Evolutionary conservation across 306 rosid species (phyloP), one percentile per base, ranked within the genome.

Genomic region (Begonia masoniana): DNA sequence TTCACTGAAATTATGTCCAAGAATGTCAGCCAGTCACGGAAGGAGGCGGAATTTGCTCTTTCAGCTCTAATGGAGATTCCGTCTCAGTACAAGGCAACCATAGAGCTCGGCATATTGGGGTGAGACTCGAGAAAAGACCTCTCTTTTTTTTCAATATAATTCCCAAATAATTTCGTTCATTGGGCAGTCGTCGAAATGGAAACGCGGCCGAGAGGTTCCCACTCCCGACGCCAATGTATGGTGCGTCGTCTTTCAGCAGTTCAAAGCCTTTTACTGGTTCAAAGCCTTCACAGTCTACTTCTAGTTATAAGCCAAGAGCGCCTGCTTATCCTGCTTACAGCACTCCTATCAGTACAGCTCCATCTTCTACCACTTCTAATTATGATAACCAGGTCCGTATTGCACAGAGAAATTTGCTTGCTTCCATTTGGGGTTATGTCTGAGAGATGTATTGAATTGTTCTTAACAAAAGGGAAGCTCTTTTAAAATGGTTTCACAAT

Each of bases 11-110:
- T 92, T 53, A 86, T 92, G 99, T 77, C 81, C 46, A 86, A 87
- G 78, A 77, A 76, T 59, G 73, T 63, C 71, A 82, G 84, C 47
- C 76, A 68, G 14, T 66, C 93, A 17, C 72, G 84, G 65, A 92
- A 92, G 72, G 99, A 92, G 76, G 58, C 96, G 2, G 96, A 81
- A 54, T 86, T 92, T 69, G 88, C 96, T 55, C 95, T 83, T 47
- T 55, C 83, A 60, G 87, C 96, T 12, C 64, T 92, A 72, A 92
- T 86, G 93, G 96, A 92, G 71, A 87, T 92, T 71, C 99, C 95
- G 41, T 66, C 87, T 43, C 99, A 92, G 71, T 92, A 92, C 53
- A 83, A 81, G 71, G 93, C 96, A 61, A 92, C 93, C 13, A 63
- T 81, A 12, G 99, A 86, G 77, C 93, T 79, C 23, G 61, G 60